Base-by-base conservation (phyloP, 768 basidiomycete species). In the Naganishia onofrii region DNA sequence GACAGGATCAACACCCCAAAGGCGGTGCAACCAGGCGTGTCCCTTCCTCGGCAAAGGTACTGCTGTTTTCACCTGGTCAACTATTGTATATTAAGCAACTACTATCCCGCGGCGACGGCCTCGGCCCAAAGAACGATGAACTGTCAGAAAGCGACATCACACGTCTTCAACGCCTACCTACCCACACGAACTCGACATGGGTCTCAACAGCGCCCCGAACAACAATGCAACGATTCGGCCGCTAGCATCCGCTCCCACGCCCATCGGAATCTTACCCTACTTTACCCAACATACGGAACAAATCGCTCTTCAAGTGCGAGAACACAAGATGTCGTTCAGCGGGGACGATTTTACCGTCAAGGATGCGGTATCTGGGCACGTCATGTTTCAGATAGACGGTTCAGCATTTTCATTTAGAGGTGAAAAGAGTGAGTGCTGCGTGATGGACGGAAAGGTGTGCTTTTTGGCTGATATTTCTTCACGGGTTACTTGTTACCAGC, bases 281-380 rank as follows among this genome's bases (percentile, higher is more conserved):
- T 81, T 68, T 70, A 75, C 71, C 60, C 67, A 67, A 46, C 77
- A 77, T 29, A 70, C 70, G 15, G 68, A 73, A 13, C 74, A 76
- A 8, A 78, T 77, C 13, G 78, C 77, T 0, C 71, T 82, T 7
- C 72, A 79, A 1, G 69, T 80, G 44, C 78, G 79, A 52, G 81
- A 82, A 71, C 73, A 74, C 44, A 75, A 74, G 3, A 76, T 80
- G 74, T 74, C 74, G 1, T 78, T 78, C 51, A 75, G 73, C 46
- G 81, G 81, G 7, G 79, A 80, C 52, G 77, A 79, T 55, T 81
- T 80, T 68, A 66, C 72, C 31, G 70, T 80, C 53, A 79, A 80
- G 66, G 78, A 79, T 48, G 64, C 55, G 36, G 72, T 56, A n/a
- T 78, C 46, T 76, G 79, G 21, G 44, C 69, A 28, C 65, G 73